Evolutionary conservation across 2,329 filamentous ascomycete species (phyloP), one percentile per base, ranked within the genome.

Genomic region (Eutypella sp.): DNA sequence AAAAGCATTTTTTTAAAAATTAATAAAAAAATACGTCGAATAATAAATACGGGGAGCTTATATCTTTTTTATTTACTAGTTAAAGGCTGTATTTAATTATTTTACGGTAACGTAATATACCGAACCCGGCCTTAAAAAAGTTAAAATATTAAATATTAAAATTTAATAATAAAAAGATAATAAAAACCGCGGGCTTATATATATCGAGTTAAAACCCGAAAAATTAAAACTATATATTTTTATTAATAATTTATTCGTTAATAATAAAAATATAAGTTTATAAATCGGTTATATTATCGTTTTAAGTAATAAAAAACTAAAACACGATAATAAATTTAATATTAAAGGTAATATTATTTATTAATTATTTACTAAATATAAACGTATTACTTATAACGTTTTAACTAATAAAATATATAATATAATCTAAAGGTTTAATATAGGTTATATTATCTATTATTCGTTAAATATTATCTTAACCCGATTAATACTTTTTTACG

Each of bases 31-130:
- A 13, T 47, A 43, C 20, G 16, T 47, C 8, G 20, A 44, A 23
- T 38, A 47, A 29, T 33, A 38, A 42, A 42, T 38, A 3, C 22
- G 42, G 31, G 38, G 38, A 18, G 42, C 42, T n/a, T 47, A 47
- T 25, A 45, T 47, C 31, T 20, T 38, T 13, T 27, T 38, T 3
- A 45, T 44, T 8, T 47, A 38, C 23, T 33, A 47, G 38, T 42
- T 38, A 3, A 42, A 48, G 36, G 38, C 38, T 5, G 20, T 33
- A 3, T 48, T 42, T 13, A 33, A 48, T 25, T 34, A 37, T 19
- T 48, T 40, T 1, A 25, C 19, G 8, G 42, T 39, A 2, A 33
- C 38, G 3, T 36, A 45, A 39, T 25, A 41, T 25, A 31, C 20
- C 16, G n/a, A 39, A 22, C 25, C 42, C 4, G 20, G 19, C 2